A percentile compares a stretch with the other conserved stretches of the same genome.
These are phyloP conservation scores for Clonostachys rhizophaga DNA, from an alignment of 2,329 filamentous ascomycete genomes.

Conservation along the genomic window DNA sequence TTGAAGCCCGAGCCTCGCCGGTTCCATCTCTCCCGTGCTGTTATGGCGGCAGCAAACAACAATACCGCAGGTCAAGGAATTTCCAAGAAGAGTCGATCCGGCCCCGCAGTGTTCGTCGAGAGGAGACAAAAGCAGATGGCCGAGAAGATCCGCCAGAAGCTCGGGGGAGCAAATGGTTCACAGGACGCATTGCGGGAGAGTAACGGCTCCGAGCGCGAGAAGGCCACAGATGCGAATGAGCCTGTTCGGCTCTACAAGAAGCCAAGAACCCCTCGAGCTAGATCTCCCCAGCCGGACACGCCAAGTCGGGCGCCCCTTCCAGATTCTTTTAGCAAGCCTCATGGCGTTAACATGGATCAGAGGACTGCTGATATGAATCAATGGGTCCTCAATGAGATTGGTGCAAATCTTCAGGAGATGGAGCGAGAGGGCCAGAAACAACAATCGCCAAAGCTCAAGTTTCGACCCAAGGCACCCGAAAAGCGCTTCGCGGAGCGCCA, in stretches of 20 bases:
- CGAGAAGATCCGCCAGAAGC: constrained; percentile 2
- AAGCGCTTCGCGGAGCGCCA: constrained; percentile 53
- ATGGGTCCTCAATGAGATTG: constrained; percentile 56
- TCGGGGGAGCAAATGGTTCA: background rate
- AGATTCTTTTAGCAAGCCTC: constrained; percentile 21
- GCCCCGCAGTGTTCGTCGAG: constrained; percentile 52
- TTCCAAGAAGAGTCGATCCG: constrained; percentile 33
- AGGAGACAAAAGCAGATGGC: constrained; percentile 33
- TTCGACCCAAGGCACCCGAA: constrained; percentile 50
- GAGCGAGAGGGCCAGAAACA: constrained; percentile 31
- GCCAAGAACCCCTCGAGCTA: constrained; percentile 18
- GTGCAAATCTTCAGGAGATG: constrained; percentile 42
- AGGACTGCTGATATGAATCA: constrained; percentile 51
- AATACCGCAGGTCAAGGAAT: constrained; percentile 16
- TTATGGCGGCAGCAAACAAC: constrained; percentile 21
- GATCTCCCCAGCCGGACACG: constrained; percentile 12
- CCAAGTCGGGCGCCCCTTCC: constrained; percentile 19
- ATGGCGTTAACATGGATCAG: constrained; percentile 39
- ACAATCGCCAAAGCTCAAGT: constrained; percentile 26
- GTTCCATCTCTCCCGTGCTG: constrained; percentile 50
- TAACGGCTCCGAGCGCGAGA: background rate
- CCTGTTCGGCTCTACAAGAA: constrained; percentile 18
- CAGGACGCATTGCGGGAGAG: background rate
- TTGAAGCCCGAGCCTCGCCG: constrained; percentile 34
- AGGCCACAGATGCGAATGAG: background rate